A percentile compares a stretch with the other conserved stretches of the same genome.
These are phyloP conservation scores for Rhizoclosmatium sp. DNA, from an alignment of 192 early-diverging fungal genomes.

Conservation along the genomic window DNA sequence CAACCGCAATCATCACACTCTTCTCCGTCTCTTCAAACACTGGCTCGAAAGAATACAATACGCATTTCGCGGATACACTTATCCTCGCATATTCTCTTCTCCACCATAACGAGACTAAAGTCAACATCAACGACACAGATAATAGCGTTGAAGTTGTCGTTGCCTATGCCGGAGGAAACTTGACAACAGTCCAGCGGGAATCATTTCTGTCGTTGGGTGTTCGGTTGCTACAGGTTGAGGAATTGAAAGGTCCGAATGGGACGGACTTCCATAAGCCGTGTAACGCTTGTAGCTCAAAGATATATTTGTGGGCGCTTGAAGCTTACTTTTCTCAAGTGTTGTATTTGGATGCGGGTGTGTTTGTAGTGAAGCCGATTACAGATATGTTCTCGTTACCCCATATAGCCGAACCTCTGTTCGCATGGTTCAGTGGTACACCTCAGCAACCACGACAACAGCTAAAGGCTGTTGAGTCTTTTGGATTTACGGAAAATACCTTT, in stretches of 20 bases:
- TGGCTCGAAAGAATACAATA: neutral
- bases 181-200: neutral
- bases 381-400: neutral
- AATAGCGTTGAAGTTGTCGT: constrained; percentile 11
- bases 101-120: neutral
- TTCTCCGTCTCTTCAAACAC: neutral
- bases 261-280: constrained; percentile 1
- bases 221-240: neutral
- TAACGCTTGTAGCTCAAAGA: constrained; percentile 2
- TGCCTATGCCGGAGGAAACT: constrained; percentile 5
- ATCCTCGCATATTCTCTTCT: constrained; percentile 6
- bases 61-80: neutral
- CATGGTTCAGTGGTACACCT: neutral
- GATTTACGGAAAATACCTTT: neutral
- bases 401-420: neutral
- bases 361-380: neutral
- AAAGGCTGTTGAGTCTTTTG: neutral
- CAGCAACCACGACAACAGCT: neutral
- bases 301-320: neutral
- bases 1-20: neutral
- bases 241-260: neutral
- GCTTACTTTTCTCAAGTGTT: neutral
- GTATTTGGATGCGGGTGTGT: neutral
- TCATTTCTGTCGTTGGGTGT: neutral
- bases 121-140: neutral